phyloP scores from a whole-genome alignment of 768 basidiomycete species.

The Fibroporia radiculosa region DNA sequence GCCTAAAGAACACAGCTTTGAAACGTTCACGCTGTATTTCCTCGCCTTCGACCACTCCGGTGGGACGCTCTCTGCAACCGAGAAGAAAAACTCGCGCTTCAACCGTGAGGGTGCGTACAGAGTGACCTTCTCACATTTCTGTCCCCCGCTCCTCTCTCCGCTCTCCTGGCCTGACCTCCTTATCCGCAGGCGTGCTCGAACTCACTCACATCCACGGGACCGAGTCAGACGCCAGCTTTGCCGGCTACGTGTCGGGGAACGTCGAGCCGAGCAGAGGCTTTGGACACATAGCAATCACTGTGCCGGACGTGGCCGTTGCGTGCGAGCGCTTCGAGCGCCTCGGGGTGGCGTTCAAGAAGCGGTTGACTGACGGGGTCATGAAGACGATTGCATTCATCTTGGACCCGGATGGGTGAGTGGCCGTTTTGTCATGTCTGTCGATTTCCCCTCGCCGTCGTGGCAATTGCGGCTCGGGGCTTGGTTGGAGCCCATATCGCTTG shows the following conservation, averaged over 20 bases:
- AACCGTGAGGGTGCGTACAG: constrained; percentile 58
- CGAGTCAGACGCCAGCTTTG: constrained; percentile 66
- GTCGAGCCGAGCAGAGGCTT: constrained; percentile 70
- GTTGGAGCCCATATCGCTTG: background rate
- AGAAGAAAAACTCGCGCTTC: constrained; percentile 42
- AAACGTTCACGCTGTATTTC: constrained; percentile 76
- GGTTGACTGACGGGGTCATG: constrained; percentile 78
- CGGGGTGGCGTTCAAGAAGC: constrained; percentile 82
- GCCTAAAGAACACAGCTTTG: constrained; percentile 39
- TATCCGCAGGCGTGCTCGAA: constrained; percentile 57
- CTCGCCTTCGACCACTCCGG: constrained; percentile 68
- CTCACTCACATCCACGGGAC: constrained; percentile 87
- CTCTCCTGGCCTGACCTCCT: background rate
- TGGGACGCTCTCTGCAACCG: constrained; percentile 39
- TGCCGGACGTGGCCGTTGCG: constrained; percentile 72
- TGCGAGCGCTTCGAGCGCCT: constrained; percentile 75
- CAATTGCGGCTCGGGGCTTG: background rate
- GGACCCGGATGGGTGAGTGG: constrained; percentile 71
- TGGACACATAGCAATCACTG: constrained; percentile 82
- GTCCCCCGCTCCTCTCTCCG: background rate
- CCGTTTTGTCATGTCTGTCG: no score
- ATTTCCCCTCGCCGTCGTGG: background rate
- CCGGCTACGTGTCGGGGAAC: constrained; percentile 83
- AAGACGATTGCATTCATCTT: constrained; percentile 73
- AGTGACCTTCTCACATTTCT: background rate